A percentile compares a stretch with the other conserved stretches of the same genome.
phyloP scores from a whole-genome alignment of 2,329 filamentous ascomycete genomes.

The Monosporascus sp. region DNA sequence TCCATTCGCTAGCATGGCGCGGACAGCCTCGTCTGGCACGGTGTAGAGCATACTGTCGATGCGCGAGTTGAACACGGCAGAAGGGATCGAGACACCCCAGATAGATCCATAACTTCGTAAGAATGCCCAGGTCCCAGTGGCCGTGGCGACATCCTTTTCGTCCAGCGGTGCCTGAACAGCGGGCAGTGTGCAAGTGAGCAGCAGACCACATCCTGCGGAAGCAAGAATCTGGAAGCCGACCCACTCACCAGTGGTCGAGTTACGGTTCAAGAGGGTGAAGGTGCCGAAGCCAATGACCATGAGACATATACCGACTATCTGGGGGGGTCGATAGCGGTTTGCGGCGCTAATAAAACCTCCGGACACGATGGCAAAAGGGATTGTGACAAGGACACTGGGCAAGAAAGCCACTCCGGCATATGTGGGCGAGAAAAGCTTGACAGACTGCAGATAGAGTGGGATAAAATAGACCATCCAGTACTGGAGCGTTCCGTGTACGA shows the following conservation, averaged over 20 bases:
- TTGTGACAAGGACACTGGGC: slow-evolving; percentile 12
- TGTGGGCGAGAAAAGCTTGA: slow-evolving; percentile 50
- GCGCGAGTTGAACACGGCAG: not conserved
- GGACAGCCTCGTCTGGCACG: not conserved
- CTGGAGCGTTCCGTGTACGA: slow-evolving; percentile 29
- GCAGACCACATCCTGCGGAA: too few relatives aligned
- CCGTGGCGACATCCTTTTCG: not conserved
- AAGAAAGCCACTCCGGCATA: slow-evolving; percentile 28
- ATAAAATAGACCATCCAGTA: slow-evolving; percentile 28
- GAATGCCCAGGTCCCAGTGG: not conserved
- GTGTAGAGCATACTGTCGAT: not conserved
- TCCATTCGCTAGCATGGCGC: not conserved
- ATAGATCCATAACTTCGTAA: not conserved
- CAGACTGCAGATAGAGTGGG: slow-evolving; percentile 43
- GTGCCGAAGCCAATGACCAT: slow-evolving; percentile 18
- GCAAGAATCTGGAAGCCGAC: too few relatives aligned
- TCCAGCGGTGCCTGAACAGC: not conserved
- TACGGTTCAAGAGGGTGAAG: slow-evolving; percentile 1
- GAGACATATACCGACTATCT: too few relatives aligned
- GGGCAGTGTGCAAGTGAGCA: too few relatives aligned
- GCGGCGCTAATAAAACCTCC: too few relatives aligned
- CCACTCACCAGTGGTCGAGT: too few relatives aligned
- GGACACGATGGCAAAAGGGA: slow-evolving; percentile 10
- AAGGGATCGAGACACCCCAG: not conserved
- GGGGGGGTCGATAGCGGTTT: too few relatives aligned